A percentile compares a stretch with the other conserved stretches of the same genome.
These are phyloP conservation scores for Fraxinus greggii DNA, from an alignment of 305 asterid species.

Conservation along the genomic window DNA sequence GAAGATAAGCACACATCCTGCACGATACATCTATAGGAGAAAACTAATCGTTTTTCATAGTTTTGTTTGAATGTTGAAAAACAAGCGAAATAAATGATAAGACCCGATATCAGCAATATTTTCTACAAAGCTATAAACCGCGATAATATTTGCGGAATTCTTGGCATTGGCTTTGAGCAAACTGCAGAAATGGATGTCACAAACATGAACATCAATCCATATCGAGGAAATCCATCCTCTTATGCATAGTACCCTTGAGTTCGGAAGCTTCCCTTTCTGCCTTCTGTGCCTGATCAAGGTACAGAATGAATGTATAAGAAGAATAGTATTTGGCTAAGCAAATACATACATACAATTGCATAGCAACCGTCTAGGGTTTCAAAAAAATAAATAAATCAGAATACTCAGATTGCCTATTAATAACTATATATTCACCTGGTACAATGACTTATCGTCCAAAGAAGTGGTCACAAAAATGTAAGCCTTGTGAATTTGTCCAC, in stretches of 20 bases:
- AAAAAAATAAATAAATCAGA: background rate
- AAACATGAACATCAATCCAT: constrained; percentile 52
- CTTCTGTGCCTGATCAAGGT: constrained; percentile 67
- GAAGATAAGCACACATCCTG: background rate
- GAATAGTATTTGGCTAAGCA: background rate
- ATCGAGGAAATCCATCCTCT: constrained; percentile 93
- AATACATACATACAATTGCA: background rate
- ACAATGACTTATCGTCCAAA: background rate
- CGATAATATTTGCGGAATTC: constrained; percentile 69
- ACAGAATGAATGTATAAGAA: background rate
- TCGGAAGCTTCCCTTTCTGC: constrained; percentile 79
- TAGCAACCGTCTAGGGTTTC: background rate
- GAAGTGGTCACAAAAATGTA: background rate
- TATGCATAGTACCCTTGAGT: constrained; percentile 83
- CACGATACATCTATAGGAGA: constrained; percentile 1
- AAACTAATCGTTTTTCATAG: constrained; percentile 5
- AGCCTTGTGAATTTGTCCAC: background rate
- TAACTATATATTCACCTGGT: background rate
- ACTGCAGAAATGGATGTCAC: constrained; percentile 32
- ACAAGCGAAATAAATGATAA: constrained; percentile 6
- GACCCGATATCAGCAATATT: constrained; percentile 23
- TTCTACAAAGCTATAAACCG: constrained; percentile 27
- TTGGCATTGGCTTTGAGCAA: constrained; percentile 27
- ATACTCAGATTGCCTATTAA: background rate
- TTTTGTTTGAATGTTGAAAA: constrained; percentile 3